phyloP scores from a whole-genome alignment of 129 eudicot genomes.

The Tagetes patula region DNA sequence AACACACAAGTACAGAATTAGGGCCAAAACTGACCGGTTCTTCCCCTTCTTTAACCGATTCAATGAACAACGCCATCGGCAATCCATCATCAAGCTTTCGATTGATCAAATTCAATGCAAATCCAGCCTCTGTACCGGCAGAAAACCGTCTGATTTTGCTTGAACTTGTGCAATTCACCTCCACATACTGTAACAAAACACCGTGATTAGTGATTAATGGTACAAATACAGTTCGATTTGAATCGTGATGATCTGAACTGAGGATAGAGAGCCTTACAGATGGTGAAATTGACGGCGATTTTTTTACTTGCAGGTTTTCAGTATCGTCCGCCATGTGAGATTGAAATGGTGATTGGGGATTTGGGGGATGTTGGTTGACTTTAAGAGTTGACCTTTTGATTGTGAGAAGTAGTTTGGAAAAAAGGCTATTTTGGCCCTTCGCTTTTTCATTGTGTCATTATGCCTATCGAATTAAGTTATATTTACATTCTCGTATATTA shows the following conservation, averaged over 20 bases:
- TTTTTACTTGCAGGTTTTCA: conserved; percentile 24
- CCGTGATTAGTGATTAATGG: background rate
- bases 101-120: conserved; percentile 68
- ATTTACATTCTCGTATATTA: too few species aligned
- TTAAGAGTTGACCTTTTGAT: conserved; percentile 8
- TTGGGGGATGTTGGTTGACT: conserved; percentile 6
- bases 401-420: background rate
- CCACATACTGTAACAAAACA: conserved; percentile 40
- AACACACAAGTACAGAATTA: conserved; percentile 49
- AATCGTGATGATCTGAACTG: background rate
- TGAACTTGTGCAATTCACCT: conserved; percentile 68
- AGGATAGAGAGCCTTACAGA: conserved; percentile 35
- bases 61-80: conserved; percentile 57
- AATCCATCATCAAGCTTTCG: conserved; percentile 40
- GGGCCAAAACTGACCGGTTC: conserved; percentile 84
- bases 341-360: conserved; percentile 5
- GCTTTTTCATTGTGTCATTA: background rate
- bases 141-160: conserved; percentile 74
- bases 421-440: conserved; percentile 13
- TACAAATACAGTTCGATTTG: background rate
- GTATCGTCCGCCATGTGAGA: conserved; percentile 38
- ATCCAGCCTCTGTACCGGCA: conserved; percentile 67
- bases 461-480: too few species aligned
- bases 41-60: conserved; percentile 75
- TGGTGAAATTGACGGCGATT: conserved; percentile 21